Evolutionary conservation across 768 basidiomycete genomes (phyloP).

Genomic region (Leccinum boreale): DNA sequence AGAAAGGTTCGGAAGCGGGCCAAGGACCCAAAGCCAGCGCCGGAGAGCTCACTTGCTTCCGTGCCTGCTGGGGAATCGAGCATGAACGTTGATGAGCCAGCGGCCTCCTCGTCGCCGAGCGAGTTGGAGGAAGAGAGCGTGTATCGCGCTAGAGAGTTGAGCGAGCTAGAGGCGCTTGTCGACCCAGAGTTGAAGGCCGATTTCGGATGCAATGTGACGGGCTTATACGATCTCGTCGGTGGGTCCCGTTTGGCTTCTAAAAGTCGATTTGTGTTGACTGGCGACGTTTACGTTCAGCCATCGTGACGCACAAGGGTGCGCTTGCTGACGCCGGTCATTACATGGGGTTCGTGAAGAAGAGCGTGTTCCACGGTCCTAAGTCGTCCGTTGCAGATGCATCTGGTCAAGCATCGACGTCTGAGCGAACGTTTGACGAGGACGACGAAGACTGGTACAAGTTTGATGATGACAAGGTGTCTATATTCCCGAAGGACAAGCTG

Average conservation of each 20-base stretch:
- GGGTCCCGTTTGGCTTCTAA: constrained; percentile 27
- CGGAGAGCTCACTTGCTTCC: constrained; percentile 16
- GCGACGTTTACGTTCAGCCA: constrained; percentile 48
- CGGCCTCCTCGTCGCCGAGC: constrained; percentile 18
- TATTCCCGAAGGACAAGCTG: constrained; percentile 84
- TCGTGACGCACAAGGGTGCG: constrained; percentile 96
- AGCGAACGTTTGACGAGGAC: constrained; percentile 40
- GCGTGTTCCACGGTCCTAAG: constrained; percentile 49
- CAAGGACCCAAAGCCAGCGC: constrained; percentile 36
- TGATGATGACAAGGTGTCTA: constrained; percentile 90
- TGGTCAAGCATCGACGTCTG: constrained; percentile 10
- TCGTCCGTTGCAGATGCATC: neutral
- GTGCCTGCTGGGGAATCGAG: constrained; percentile 19
- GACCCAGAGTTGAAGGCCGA: constrained; percentile 62
- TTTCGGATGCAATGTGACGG: constrained; percentile 70
- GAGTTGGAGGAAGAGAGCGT: constrained; percentile 61
- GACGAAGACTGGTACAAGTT: constrained; percentile 95
- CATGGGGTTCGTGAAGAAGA: constrained; percentile 86
- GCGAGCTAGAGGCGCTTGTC: constrained; percentile 62
- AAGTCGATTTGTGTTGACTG: neutral
- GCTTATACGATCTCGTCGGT: constrained; percentile 91
- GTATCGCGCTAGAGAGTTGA: constrained; percentile 61
- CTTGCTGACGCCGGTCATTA: constrained; percentile 96
- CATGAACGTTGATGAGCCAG: constrained; percentile 49
- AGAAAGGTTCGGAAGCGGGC: constrained; percentile 77